Evolutionary conservation across 2,329 filamentous ascomycete species (phyloP).

Genomic region (Aspergillus neoniger): DNA sequence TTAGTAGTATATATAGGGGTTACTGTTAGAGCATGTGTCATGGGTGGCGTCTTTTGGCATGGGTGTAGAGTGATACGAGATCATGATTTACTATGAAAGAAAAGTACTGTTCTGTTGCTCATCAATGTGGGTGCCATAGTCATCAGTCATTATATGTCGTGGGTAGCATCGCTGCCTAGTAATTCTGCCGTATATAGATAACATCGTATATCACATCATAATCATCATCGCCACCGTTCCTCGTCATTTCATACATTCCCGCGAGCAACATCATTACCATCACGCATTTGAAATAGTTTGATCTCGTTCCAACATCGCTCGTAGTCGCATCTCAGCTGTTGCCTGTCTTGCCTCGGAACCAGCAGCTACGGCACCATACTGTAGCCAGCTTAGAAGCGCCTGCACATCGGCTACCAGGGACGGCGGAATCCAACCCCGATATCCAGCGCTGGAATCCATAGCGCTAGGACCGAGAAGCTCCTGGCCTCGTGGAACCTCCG

Average conservation of each 20-base stretch:
- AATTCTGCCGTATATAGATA: neutral
- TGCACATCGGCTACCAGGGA: slow-evolving; percentile 34
- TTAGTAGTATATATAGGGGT: neutral
- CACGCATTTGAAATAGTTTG: neutral
- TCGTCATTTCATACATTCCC: neutral
- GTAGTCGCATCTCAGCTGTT: slow-evolving; percentile 40
- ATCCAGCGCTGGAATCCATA: neutral
- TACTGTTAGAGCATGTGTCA: neutral
- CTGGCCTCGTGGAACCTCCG: neutral
- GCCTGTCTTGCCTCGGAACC: slow-evolving; percentile 22
- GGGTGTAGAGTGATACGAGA: neutral
- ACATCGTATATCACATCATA: slow-evolving; percentile 1
- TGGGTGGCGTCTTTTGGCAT: neutral
- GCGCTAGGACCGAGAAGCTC: neutral
- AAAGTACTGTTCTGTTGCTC: neutral
- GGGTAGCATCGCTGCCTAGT: neutral
- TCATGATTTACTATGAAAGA: neutral
- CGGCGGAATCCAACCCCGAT: neutral
- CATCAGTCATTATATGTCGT: neutral
- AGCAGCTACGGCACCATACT: slow-evolving; percentile 25
- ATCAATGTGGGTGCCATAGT: neutral
- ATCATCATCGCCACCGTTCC: neutral
- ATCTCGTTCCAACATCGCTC: slow-evolving; percentile 38
- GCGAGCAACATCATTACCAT: neutral
- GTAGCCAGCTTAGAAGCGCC: slow-evolving; percentile 40